Base-by-base conservation (phyloP, 768 basidiomycete genomes). In the Termitomyces sp. region DNA sequence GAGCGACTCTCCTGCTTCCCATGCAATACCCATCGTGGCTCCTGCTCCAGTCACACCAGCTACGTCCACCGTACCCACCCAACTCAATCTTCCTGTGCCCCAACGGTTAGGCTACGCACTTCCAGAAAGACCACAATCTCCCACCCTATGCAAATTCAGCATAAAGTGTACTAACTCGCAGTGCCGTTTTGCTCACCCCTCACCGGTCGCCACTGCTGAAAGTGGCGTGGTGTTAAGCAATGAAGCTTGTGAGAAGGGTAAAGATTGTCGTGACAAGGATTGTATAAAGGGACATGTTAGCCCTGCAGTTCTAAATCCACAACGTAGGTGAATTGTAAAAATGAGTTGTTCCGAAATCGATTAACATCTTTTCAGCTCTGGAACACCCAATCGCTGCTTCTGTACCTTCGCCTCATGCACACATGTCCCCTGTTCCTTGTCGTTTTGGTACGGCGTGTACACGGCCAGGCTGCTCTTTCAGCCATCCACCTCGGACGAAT, bases 171-270 rank as follows among this genome's bases (percentile, higher is more conserved):
- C 88, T 50, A 96, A 98, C 70, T 79, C 89, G 0, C 79, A 87
- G 47, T 99, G 97, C 71, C 80, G 89, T 18, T 98, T 85, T 71
- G 92, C 93, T 9, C 97, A 99, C 70, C 95, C 97, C 5, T 94
- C 91, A 9, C 97, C 97, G n/a, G 92, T 94, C 3, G 95, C 97
- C 6, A 97, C 96, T 18, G 80, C 89, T 33, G 94, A 96, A 73
- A 94, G 90, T 65, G 97, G 95, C 9, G 82, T 99, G 61, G 97
- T 98, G 1, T 78, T 99, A 56, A 96, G 91, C 65, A 94, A 91
- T 57, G 96, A 98, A 57, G 78, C 92, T 20, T 99, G 97, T 71
- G 91, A 94, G 65, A 84, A 87, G 50, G 92, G 92, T 18, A 89
- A 86, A 68, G 77, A 88, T 47, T 99, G 97, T 72, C 86, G 90